Conservation (phyloP, 495 filamentous ascomycete genomes). For the Tuber microsphaerosporum region DNA sequence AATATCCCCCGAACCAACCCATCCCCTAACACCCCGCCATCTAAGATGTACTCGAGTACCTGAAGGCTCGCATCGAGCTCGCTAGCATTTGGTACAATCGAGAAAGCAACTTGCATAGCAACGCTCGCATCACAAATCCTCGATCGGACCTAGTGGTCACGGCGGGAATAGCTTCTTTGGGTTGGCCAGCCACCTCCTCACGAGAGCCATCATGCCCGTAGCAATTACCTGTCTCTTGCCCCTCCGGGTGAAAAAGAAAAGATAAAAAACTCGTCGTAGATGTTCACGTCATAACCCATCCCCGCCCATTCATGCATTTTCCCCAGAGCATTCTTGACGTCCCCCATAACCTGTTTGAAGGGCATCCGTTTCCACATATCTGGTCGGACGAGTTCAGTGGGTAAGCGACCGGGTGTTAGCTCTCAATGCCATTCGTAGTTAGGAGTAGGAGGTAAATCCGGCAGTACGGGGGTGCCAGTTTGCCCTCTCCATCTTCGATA, state of each 20-base stretch:
- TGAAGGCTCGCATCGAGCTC: slow-evolving; percentile 25
- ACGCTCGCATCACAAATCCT: slow-evolving; percentile 11
- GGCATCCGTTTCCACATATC: slow-evolving; percentile 27
- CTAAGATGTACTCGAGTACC: not conserved
- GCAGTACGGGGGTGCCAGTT: not conserved
- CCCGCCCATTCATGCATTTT: slow-evolving; percentile 17
- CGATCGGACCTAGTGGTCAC: slow-evolving; percentile 25
- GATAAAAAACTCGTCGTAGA: slow-evolving; percentile 21
- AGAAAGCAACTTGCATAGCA: slow-evolving; percentile 8
- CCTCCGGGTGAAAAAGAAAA: slow-evolving; percentile 13
- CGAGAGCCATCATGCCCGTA: slow-evolving; percentile 7
- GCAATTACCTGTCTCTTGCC: slow-evolving; percentile 16
- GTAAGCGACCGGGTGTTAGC: slow-evolving; percentile 20
- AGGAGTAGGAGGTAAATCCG: not conserved
- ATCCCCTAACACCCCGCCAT: too few relatives aligned
- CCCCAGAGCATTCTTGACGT: slow-evolving; percentile 25
- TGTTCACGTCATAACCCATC: slow-evolving; percentile 27
- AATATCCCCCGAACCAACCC: not conserved
- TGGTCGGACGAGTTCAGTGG: slow-evolving; percentile 24
- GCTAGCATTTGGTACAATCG: slow-evolving; percentile 18
- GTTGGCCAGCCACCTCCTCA: not conserved
- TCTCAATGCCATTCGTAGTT: slow-evolving; percentile 19
- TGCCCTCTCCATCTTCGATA: not conserved
- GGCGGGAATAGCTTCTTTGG: slow-evolving; percentile 25
- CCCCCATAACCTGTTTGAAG: slow-evolving; percentile 32